Evolutionary conservation across 805 yeast species (phyloP).

Genomic region (Lachancea thermotolerans): DNA sequence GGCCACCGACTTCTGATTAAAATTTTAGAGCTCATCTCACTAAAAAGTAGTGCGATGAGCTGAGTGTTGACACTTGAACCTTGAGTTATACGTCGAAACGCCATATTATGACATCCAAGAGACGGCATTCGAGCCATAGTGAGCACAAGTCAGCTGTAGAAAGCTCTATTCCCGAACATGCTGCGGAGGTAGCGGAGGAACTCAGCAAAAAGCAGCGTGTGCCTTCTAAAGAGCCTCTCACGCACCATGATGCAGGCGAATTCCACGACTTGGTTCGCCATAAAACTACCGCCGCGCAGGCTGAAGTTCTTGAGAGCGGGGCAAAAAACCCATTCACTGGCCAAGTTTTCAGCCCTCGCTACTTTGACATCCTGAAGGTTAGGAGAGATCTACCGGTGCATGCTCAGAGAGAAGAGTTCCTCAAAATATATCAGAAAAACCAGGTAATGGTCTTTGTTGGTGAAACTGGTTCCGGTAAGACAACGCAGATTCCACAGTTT

Average conservation of each 20-base stretch:
- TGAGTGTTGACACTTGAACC: neutral
- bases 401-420: constrained; percentile 84
- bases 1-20: neutral
- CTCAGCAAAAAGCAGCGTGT: constrained; percentile 45
- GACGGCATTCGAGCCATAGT: constrained; percentile 25
- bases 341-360: constrained; percentile 49
- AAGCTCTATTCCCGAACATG: constrained; percentile 52
- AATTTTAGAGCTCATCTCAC: neutral
- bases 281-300: constrained; percentile 59
- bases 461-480: constrained; percentile 98
- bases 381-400: constrained; percentile 92
- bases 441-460: constrained; percentile 98
- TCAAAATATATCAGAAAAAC: constrained; percentile 71
- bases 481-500: constrained; percentile 97
- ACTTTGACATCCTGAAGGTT: constrained; percentile 67
- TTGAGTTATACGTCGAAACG: neutral
- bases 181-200: constrained; percentile 63
- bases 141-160: constrained; percentile 34
- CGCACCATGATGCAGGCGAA: constrained; percentile 61
- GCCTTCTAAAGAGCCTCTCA: constrained; percentile 31
- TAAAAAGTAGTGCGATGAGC: constrained; percentile 14
- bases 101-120: constrained; percentile 26
- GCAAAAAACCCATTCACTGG: constrained; percentile 77
- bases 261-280: constrained; percentile 51
- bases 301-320: constrained; percentile 52